A percentile compares a stretch with the other conserved stretches of the same genome.
phyloP scores from a whole-genome alignment of 2,329 filamentous ascomycete species.

The Calonectria montana region DNA sequence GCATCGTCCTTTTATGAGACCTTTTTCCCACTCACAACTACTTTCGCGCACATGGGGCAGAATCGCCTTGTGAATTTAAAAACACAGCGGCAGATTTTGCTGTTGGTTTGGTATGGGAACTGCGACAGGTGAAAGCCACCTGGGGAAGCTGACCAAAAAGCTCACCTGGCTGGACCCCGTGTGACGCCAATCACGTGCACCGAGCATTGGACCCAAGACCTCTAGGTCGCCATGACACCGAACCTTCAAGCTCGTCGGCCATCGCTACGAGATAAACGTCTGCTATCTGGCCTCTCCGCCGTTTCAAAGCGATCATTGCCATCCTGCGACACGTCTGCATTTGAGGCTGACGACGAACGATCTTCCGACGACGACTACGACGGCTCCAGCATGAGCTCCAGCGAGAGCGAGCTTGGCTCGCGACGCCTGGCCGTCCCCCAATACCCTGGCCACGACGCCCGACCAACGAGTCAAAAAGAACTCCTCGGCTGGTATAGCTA shows the following conservation, averaged over 20 bases:
- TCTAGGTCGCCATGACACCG: conserved; percentile 35
- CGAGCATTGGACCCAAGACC: conserved; percentile 24
- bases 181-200: conserved; percentile 45
- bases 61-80: conserved; percentile 10
- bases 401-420: conserved; percentile 51
- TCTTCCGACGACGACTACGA: conserved; percentile 53
- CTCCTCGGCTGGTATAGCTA: conserved; percentile 96
- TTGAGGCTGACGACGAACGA: conserved; percentile 77
- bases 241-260: conserved; percentile 50
- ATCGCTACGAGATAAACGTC: conserved; percentile 53
- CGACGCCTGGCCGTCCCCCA: conserved; percentile 55
- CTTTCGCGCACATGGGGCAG: conserved; percentile 14
- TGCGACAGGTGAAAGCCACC: conserved; percentile 7
- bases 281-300: conserved; percentile 62
- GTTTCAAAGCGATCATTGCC: conserved; percentile 66
- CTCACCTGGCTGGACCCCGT: conserved; percentile 27
- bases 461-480: conserved; percentile 89
- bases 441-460: conserved; percentile 86
- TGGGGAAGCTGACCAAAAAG: conserved; percentile 11
- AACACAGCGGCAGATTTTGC: not conserved
- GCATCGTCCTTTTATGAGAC: not conserved
- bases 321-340: conserved; percentile 69
- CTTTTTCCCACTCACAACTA: not conserved
- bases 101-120: conserved; percentile 9
- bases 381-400: conserved; percentile 48